Percentiles rank a stretch among this genome's conserved stretches.
phyloP scores from a whole-genome alignment of 2,329 filamentous ascomycete genomes.

The Simplicillium aogashimaense region DNA sequence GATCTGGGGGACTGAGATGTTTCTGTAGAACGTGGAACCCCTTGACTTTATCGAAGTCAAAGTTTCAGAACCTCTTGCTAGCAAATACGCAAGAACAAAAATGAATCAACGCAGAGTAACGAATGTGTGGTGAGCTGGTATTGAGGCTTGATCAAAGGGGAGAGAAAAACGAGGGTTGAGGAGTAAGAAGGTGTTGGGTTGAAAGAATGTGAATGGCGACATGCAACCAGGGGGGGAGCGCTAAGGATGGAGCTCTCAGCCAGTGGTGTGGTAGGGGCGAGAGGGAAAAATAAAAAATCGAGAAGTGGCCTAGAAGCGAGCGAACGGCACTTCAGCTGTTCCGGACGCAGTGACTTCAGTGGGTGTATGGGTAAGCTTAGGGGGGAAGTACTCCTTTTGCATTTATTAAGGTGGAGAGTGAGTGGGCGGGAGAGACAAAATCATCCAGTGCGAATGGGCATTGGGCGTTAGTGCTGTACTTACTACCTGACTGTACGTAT shows the following conservation, averaged over 20 bases:
- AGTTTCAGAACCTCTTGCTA: background rate
- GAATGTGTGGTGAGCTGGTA: slow-evolving; percentile 5
- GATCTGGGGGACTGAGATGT: background rate
- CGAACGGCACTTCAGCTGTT: background rate
- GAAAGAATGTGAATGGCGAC: background rate
- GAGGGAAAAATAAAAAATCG: background rate
- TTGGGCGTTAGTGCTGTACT: too few relatives aligned
- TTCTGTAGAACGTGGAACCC: background rate
- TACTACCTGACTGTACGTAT: too few relatives aligned
- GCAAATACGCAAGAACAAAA: slow-evolving; percentile 4
- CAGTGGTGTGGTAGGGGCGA: too few relatives aligned
- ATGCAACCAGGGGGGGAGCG: background rate
- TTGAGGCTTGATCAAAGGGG: slow-evolving; percentile 3
- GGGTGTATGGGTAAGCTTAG: background rate
- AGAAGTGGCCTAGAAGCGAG: background rate
- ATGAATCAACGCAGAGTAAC: slow-evolving; percentile 1
- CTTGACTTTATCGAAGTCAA: background rate
- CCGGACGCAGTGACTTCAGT: background rate
- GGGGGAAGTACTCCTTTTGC: background rate
- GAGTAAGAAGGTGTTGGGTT: background rate
- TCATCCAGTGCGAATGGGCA: background rate
- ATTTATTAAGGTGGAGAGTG: background rate
- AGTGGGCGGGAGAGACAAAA: background rate
- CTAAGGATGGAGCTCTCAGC: too few relatives aligned
- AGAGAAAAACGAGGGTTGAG: slow-evolving; percentile 1